These are phyloP conservation scores for Eurotiales sp. DNA, from an alignment of 2,329 filamentous ascomycete genomes.

Conservation along the genomic window DNA sequence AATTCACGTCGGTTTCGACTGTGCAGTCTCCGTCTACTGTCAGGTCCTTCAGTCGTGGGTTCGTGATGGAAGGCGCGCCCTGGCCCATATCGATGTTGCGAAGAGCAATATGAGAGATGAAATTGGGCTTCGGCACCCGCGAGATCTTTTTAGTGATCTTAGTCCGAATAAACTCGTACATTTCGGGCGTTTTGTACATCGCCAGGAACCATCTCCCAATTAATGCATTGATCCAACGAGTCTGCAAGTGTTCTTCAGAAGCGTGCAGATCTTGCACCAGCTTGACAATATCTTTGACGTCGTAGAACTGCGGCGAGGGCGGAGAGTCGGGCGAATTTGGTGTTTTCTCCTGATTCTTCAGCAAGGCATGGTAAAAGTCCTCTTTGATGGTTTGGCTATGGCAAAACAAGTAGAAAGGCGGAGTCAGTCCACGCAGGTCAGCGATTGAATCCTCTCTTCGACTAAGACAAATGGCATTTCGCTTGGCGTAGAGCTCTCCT, in stretches of 20 bases:
- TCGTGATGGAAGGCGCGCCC: constrained; percentile 81
- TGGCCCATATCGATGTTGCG: constrained; percentile 82
- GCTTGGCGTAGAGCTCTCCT: constrained; percentile 92
- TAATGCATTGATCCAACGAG: constrained; percentile 88
- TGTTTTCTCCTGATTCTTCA: constrained; percentile 75
- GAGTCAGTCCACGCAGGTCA: constrained; percentile 59
- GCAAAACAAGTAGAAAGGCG: constrained; percentile 90
- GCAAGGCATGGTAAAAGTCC: constrained; percentile 92
- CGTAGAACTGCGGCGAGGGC: constrained; percentile 71
- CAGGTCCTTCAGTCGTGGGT: constrained; percentile 80
- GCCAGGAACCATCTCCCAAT: constrained; percentile 84
- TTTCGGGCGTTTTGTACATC: constrained; percentile 76
- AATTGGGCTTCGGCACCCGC: constrained; percentile 84
- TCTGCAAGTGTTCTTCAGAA: constrained; percentile 84
- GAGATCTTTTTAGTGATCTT: constrained; percentile 97
- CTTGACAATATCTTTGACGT: constrained; percentile 80
- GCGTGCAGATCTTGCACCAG: constrained; percentile 88
- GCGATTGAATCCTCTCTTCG: constrained; percentile 55
- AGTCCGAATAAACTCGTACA: constrained; percentile 72
- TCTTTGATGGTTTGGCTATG: constrained; percentile 96
- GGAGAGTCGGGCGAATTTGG: constrained; percentile 54
- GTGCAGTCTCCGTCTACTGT: constrained; percentile 88
- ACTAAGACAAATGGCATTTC: constrained; percentile 81
- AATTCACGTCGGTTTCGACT: constrained; percentile 81
- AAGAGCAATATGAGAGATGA: constrained; percentile 80